Percentiles rank a stretch among this genome's conserved stretches.
Conservation (phyloP, 73 alveolate genomes). For the Paramecium pentaurelia region DNA sequence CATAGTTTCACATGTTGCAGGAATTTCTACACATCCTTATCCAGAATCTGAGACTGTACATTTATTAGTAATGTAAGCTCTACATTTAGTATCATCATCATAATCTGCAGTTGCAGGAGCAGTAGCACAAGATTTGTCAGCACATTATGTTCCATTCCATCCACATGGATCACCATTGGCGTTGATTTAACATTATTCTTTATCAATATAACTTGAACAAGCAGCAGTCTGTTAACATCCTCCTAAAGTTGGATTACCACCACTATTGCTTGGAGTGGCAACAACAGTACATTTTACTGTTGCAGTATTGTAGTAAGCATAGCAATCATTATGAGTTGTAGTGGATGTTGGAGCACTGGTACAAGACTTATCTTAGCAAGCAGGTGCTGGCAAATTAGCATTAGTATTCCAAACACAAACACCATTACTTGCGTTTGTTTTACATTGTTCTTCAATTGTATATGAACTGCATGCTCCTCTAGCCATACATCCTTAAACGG, state of each 20-base stretch:
- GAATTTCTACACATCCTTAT: not conserved
- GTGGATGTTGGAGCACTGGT: not conserved
- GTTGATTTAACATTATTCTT: not conserved
- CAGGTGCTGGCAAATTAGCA: not conserved
- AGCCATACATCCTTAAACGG: not conserved
- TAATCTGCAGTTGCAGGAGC: not conserved
- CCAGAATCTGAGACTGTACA: constrained; percentile 19
- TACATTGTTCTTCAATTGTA: not conserved
- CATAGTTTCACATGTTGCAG: not conserved
- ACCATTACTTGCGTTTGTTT: not conserved
- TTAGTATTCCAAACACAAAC: constrained; percentile 2
- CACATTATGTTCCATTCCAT: constrained; percentile 18
- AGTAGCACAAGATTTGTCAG: not conserved
- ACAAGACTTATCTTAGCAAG: not conserved
- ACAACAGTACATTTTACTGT: not conserved
- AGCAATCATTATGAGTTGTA: not conserved
- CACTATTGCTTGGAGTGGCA: not conserved
- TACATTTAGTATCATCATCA: not conserved
- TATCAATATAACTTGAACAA: not conserved
- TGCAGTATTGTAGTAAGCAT: not conserved
- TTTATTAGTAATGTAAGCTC: not conserved
- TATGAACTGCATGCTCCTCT: not conserved
- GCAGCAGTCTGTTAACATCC: not conserved
- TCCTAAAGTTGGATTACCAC: not conserved
- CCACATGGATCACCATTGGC: not conserved